phyloP scores from a whole-genome alignment of 306 rosid species.

The Quillaja saponaria region DNA sequence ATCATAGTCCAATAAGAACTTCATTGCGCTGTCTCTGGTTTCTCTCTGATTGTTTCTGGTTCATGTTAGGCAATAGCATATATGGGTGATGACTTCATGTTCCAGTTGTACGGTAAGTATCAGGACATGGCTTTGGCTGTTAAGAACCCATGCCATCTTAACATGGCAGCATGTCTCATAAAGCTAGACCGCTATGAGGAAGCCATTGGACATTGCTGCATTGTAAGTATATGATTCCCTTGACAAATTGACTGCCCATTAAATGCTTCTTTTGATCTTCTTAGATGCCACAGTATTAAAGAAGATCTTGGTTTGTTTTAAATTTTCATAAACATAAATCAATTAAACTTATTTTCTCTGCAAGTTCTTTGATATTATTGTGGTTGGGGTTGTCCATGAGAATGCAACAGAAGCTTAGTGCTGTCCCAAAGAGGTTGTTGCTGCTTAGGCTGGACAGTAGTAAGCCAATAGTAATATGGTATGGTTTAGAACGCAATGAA shows the following conservation, averaged over 20 bases:
- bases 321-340: not conserved
- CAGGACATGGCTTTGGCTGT: conserved; percentile 93
- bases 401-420: conserved; percentile 5
- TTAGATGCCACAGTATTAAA: not conserved
- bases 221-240: conserved; percentile 51
- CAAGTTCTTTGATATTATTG: not conserved
- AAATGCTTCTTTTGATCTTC: conserved; percentile 2
- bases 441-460: not conserved
- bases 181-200: conserved; percentile 85
- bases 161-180: conserved; percentile 81
- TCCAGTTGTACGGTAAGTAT: conserved; percentile 90
- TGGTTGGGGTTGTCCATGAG: conserved; percentile 18
- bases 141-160: conserved; percentile 96
- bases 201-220: conserved; percentile 81
- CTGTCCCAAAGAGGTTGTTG: conserved; percentile 5
- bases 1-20: conserved; percentile 9
- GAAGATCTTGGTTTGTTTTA: not conserved
- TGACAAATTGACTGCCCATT: conserved; percentile 1
- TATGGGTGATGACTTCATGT: conserved; percentile 96
- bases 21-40: not conserved
- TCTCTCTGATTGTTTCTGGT: not conserved
- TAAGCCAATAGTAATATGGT: not conserved
- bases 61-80: conserved; percentile 77
- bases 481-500: not conserved
- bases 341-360: not conserved